Percentiles rank a stretch among this genome's conserved stretches.
These are phyloP conservation scores for Pezicula carpinea DNA, from an alignment of 2,329 filamentous ascomycete species.

Conservation along the genomic window DNA sequence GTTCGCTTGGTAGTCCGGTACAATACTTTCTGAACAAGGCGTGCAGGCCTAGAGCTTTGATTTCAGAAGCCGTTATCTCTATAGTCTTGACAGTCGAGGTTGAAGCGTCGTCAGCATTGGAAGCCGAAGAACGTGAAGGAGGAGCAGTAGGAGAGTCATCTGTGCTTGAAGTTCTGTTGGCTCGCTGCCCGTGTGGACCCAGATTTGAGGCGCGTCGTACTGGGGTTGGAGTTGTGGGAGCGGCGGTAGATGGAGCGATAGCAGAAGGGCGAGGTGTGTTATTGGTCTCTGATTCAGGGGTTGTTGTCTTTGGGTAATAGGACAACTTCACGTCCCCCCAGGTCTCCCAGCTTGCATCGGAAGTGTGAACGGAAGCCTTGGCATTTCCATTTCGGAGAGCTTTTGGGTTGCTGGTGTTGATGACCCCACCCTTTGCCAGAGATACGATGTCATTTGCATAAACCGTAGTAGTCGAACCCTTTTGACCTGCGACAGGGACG, in stretches of 20 bases:
- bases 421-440: conserved; percentile 56
- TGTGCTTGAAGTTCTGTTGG: conserved; percentile 27
- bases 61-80: conserved; percentile 49
- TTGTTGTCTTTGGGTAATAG: conserved; percentile 57
- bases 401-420: conserved; percentile 27
- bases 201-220: conserved; percentile 29
- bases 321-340: conserved; percentile 78
- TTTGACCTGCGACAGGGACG: conserved; percentile 36
- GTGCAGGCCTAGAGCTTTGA: conserved; percentile 49
- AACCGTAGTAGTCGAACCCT: conserved; percentile 46
- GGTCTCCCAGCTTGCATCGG: conserved; percentile 57
- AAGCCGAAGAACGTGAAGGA: conserved; percentile 15
- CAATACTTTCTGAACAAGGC: conserved; percentile 53
- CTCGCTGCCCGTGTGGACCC: conserved; percentile 25
- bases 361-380: conserved; percentile 11
- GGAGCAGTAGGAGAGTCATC: conserved; percentile 32
- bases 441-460: conserved; percentile 82
- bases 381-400: conserved; percentile 24
- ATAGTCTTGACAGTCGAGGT: conserved; percentile 24
- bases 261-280: conserved; percentile 21
- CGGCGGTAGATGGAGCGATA: conserved; percentile 19
- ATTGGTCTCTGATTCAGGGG: conserved; percentile 24
- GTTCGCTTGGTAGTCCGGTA: conserved; percentile 63
- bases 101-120: conserved; percentile 20
- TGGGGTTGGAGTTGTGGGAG: conserved; percentile 29